These are phyloP conservation scores for Aspergillus novofumigatus DNA, from an alignment of 2,329 filamentous ascomycete species.

Conservation along the genomic window DNA sequence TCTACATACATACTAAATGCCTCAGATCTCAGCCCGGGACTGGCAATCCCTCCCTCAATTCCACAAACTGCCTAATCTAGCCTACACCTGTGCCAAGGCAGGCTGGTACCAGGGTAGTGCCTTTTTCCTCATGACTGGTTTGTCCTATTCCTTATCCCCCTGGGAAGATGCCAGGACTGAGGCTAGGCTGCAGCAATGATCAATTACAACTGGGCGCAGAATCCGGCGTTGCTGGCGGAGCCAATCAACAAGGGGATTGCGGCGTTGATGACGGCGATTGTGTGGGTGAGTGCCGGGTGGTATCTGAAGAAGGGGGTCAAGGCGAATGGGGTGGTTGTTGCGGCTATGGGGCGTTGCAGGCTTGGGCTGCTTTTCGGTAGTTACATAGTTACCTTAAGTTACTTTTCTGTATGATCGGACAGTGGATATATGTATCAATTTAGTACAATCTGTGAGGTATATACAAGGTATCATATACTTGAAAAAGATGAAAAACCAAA, in stretches of 20 bases:
- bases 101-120: slow-evolving; percentile 26
- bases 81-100: slow-evolving; percentile 19
- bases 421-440: neutral
- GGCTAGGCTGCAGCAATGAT: slow-evolving; percentile 7
- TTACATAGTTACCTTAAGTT: neutral
- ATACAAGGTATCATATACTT: slow-evolving; percentile 6
- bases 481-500: neutral
- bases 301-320: slow-evolving; percentile 19
- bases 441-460: neutral
- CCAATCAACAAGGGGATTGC: slow-evolving; percentile 17
- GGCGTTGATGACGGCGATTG: slow-evolving; percentile 15
- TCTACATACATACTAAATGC: neutral
- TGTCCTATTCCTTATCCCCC: neutral
- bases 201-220: slow-evolving; percentile 16
- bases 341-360: slow-evolving; percentile 17
- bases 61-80: slow-evolving; percentile 17
- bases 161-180: too few species aligned
- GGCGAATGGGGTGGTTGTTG: slow-evolving; percentile 14
- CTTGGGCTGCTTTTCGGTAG: slow-evolving; percentile 12
- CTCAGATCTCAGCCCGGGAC: slow-evolving; percentile 11
- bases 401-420: too few species aligned
- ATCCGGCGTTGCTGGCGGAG: slow-evolving; percentile 8
- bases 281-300: slow-evolving; percentile 22
- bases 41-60: slow-evolving; percentile 18
- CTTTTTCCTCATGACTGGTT: slow-evolving; percentile 21